Evolutionary conservation across 805 yeast genomes (phyloP).

Genomic region (Torulaspora gathmanii): DNA sequence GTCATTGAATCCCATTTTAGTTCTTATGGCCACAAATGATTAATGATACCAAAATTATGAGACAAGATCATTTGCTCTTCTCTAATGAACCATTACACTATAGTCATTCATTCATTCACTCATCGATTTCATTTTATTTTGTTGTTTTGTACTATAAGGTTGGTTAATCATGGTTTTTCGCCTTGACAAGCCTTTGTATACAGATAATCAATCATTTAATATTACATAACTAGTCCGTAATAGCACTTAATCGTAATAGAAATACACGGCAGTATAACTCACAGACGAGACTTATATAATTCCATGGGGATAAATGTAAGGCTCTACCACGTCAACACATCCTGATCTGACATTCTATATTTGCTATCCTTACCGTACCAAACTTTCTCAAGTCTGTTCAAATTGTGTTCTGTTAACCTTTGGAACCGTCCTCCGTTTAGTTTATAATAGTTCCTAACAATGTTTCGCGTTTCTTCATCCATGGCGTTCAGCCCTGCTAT

Average conservation of each 20-base stretch:
- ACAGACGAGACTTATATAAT: no score
- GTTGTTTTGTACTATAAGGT: constrained; percentile 2
- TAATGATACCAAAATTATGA: constrained; percentile 7
- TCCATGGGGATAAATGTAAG: not conserved
- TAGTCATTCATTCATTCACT: constrained; percentile 7
- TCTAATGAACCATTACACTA: constrained; percentile 2
- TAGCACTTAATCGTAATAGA: constrained; percentile 3
- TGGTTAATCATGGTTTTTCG: constrained; percentile 1
- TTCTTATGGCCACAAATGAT: constrained; percentile 7
- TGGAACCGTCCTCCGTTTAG: constrained; percentile 32
- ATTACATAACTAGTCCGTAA: constrained; percentile 5
- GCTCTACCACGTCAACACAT: constrained; percentile 34
- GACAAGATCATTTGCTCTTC: not conserved
- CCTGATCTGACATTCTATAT: constrained; percentile 34
- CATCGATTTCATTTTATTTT: constrained; percentile 6
- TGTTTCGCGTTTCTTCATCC: constrained; percentile 33
- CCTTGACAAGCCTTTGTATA: not conserved
- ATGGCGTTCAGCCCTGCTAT: constrained; percentile 36
- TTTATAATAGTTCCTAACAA: constrained; percentile 31
- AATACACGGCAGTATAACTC: not conserved
- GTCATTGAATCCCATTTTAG: constrained; percentile 6
- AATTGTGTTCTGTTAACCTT: constrained; percentile 34
- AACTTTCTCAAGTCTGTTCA: constrained; percentile 33
- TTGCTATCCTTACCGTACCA: constrained; percentile 33
- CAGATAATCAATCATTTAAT: constrained; percentile 8